Evolutionary conservation across 208 protist genomes (phyloP).

Genomic region (Leptomonas pyrrhocoris): DNA sequence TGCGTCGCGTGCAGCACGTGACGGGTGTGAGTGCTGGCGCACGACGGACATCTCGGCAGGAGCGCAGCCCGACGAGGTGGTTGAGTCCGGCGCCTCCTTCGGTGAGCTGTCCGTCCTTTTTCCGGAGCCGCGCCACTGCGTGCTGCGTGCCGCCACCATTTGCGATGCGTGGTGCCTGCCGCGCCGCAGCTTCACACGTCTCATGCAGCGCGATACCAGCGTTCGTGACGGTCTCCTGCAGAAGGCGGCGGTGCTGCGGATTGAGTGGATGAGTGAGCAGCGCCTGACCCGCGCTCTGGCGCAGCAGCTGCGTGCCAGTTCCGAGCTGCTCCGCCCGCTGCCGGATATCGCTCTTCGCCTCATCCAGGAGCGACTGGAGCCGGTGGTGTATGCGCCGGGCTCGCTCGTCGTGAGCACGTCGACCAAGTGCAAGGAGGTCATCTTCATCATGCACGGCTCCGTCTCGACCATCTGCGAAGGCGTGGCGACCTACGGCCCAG

Average conservation of each 20-base stretch:
- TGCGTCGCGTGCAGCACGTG: slow-evolving; percentile 2
- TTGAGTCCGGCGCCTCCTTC: slow-evolving; percentile 74
- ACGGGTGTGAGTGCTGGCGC: slow-evolving; percentile 21
- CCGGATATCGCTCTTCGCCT: slow-evolving; percentile 73
- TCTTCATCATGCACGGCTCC: slow-evolving; percentile 76
- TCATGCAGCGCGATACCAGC: slow-evolving; percentile 72
- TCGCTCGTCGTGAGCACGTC: slow-evolving; percentile 78
- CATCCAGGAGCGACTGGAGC: slow-evolving; percentile 84
- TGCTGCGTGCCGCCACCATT: slow-evolving; percentile 63
- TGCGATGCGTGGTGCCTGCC: slow-evolving; percentile 88
- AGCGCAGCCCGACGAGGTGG: slow-evolving; percentile 27
- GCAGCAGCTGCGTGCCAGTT: slow-evolving; percentile 62
- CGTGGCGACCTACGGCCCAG: slow-evolving; percentile 71
- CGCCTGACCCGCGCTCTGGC: slow-evolving; percentile 69
- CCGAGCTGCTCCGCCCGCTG: slow-evolving; percentile 63
- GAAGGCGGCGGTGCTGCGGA: slow-evolving; percentile 83
- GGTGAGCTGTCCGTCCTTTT: slow-evolving; percentile 87
- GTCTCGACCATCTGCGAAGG: slow-evolving; percentile 65
- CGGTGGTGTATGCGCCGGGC: slow-evolving; percentile 76
- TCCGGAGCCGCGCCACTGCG: slow-evolving; percentile 73
- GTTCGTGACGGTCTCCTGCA: slow-evolving; percentile 59
- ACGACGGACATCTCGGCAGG: not conserved
- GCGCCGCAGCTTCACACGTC: slow-evolving; percentile 54
- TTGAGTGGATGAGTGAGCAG: slow-evolving; percentile 86
- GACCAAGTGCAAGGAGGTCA: slow-evolving; percentile 62